Percentiles rank a stretch among this genome's conserved stretches.
Evolutionary conservation across 495 filamentous ascomycete genomes (phyloP).

Genomic region (Aspergillus campestris): DNA sequence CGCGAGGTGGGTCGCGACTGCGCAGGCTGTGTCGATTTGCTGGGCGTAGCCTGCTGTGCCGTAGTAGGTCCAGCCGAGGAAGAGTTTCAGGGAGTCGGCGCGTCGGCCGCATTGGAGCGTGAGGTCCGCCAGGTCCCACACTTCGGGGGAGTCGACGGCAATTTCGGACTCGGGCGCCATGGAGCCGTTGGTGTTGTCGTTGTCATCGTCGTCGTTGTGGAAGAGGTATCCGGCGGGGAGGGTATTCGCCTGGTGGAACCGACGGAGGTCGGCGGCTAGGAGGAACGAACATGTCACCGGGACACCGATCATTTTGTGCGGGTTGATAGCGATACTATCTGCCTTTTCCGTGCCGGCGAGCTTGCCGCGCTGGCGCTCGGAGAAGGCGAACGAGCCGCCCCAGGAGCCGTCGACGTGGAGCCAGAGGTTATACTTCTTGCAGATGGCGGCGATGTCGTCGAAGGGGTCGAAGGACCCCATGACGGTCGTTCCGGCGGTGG

Average conservation of each 20-base stretch:
- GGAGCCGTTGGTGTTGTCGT: conserved; percentile 5
- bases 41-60: conserved; percentile 53
- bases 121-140: conserved; percentile 89
- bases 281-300: conserved; percentile 89
- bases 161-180: conserved; percentile 16
- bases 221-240: conserved; percentile 85
- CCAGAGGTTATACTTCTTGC: conserved; percentile 67
- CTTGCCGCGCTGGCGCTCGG: conserved; percentile 50
- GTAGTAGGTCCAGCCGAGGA: conserved; percentile 83
- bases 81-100: conserved; percentile 80
- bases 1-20: conserved; percentile 56
- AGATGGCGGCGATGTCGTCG: conserved; percentile 59
- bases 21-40: conserved; percentile 63
- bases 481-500: conserved; percentile 91
- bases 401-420: conserved; percentile 85
- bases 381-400: conserved; percentile 84
- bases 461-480: conserved; percentile 86
- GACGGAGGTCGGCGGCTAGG: conserved; percentile 60
- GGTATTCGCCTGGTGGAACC: conserved; percentile 76
- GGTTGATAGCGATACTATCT: conserved; percentile 76
- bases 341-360: conserved; percentile 63
- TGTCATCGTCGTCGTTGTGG: conserved; percentile 44
- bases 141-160: conserved; percentile 40
- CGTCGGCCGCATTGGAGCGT: conserved; percentile 87
- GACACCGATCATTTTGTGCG: conserved; percentile 94